Conservation (phyloP, 305 asterid species). For the Fraxinus floribunda region DNA sequence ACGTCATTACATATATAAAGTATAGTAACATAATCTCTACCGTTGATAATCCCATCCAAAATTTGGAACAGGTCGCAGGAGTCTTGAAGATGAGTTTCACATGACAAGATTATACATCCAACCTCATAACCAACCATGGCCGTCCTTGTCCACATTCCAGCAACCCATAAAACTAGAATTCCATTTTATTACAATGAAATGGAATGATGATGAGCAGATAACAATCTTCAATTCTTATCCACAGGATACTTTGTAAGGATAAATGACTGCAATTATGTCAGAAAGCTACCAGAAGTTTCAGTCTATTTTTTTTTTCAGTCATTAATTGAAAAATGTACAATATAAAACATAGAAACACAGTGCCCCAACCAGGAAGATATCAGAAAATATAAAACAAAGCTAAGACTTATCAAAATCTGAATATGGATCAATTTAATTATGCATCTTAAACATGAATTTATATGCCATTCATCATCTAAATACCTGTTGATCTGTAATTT, state of each 20-base stretch:
- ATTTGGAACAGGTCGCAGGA: neutral
- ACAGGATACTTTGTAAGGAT: neutral
- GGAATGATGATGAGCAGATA: constrained; percentile 3
- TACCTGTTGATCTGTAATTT: constrained; percentile 65
- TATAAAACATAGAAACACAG: constrained; percentile 11
- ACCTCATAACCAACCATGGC: neutral
- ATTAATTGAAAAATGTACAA: neutral
- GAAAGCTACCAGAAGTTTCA: neutral
- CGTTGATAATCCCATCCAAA: neutral
- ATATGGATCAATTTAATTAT: constrained; percentile 6
- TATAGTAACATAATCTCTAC: no score
- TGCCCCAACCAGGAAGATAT: constrained; percentile 10
- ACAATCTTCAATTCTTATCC: constrained; percentile 13
- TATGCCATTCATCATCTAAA: constrained; percentile 15
- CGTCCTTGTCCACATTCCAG: neutral
- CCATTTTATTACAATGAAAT: neutral
- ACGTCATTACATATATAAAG: no score
- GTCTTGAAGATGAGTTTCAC: neutral
- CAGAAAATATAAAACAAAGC: neutral
- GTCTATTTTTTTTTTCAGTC: neutral
- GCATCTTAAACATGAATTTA: constrained; percentile 12
- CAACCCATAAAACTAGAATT: neutral
- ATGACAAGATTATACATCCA: neutral
- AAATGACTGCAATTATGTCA: neutral
- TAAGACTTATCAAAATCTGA: constrained; percentile 17